phyloP scores from a whole-genome alignment of 2,329 filamentous ascomycete genomes.

The Arthrobotrys sinensis region DNA sequence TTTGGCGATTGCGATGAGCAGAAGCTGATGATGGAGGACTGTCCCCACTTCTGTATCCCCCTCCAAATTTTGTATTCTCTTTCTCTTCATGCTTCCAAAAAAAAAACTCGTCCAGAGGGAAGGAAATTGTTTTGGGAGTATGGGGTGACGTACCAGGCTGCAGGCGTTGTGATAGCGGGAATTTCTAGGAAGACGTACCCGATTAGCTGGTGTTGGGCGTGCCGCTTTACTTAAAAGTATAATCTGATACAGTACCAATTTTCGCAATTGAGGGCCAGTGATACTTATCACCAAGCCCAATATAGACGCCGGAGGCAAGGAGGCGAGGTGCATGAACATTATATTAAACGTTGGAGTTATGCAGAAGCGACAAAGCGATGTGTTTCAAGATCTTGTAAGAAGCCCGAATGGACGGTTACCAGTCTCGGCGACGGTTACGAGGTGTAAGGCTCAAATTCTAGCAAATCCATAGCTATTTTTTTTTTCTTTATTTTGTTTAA shows the following conservation, averaged over 20 bases:
- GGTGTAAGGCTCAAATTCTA: conserved; percentile 8
- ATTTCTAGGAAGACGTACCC: conserved; percentile 17
- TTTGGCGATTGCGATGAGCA: conserved; percentile 16
- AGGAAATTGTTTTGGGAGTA: conserved; percentile 9
- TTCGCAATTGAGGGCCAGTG: conserved; percentile 14
- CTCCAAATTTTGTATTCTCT: conserved; percentile 19
- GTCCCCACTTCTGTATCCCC: conserved; percentile 29
- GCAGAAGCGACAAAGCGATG: conserved; percentile 44
- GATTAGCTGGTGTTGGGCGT: conserved; percentile 22
- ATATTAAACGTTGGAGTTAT: conserved; percentile 51
- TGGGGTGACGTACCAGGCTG: conserved; percentile 26
- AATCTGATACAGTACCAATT: conserved; percentile 31
- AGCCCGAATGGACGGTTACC: conserved; percentile 9
- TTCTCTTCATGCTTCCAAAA: background rate
- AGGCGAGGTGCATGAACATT: conserved; percentile 48
- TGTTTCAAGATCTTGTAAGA: conserved; percentile 41
- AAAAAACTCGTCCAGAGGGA: background rate
- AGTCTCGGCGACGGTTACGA: conserved; percentile 5
- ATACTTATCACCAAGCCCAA: conserved; percentile 29
- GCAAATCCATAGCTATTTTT: conserved; percentile 4
- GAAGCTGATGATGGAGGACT: background rate
- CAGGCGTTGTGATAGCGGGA: conserved; percentile 33
- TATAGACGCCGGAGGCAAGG: conserved; percentile 52
- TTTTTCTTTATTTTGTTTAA: conserved; percentile 23
- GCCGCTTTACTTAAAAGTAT: conserved; percentile 27